These are phyloP conservation scores for Metschnikowia continentalis DNA, from an alignment of 805 yeast genomes.

Conservation along the genomic window DNA sequence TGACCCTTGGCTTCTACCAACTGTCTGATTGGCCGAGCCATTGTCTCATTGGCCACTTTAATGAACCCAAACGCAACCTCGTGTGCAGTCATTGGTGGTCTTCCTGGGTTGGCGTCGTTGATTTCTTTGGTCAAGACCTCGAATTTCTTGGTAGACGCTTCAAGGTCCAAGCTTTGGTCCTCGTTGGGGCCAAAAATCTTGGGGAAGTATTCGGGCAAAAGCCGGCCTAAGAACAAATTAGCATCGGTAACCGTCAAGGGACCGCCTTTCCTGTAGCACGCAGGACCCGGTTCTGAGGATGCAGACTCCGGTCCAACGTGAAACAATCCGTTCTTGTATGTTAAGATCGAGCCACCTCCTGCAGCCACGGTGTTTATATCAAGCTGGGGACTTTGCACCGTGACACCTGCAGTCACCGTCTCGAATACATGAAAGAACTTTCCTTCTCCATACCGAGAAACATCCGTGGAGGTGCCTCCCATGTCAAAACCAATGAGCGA, in stretches of 20 bases:
- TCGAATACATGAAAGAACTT: constrained; percentile 40
- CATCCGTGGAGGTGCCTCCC: constrained; percentile 47
- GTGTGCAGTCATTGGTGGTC: constrained; percentile 14
- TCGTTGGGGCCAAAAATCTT: constrained; percentile 17
- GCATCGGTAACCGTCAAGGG: constrained; percentile 21
- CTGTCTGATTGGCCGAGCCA: constrained; percentile 20
- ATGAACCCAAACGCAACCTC: constrained; percentile 19
- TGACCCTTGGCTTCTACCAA: constrained; percentile 19
- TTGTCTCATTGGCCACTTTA: constrained; percentile 19
- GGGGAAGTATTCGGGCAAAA: constrained; percentile 19
- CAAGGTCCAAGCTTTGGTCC: constrained; percentile 14
- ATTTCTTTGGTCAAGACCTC: constrained; percentile 12
- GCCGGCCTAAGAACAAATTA: constrained; percentile 16
- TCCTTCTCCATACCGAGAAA: constrained; percentile 38
- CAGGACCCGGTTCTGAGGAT: constrained; percentile 19
- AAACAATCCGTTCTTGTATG: constrained; percentile 18
- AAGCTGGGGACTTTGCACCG: constrained; percentile 43
- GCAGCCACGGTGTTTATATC: constrained; percentile 46
- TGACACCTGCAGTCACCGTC: constrained; percentile 42
- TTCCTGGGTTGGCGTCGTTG: constrained; percentile 11
- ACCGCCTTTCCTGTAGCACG: constrained; percentile 20
- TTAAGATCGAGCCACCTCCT: constrained; percentile 40
- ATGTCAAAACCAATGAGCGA: constrained; percentile 52
- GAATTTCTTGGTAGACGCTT: constrained; percentile 12
- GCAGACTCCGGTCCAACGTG: constrained; percentile 21